phyloP scores from a whole-genome alignment of 192 early-diverging fungal genomes.

The Bifiguratus adelaidae region DNA sequence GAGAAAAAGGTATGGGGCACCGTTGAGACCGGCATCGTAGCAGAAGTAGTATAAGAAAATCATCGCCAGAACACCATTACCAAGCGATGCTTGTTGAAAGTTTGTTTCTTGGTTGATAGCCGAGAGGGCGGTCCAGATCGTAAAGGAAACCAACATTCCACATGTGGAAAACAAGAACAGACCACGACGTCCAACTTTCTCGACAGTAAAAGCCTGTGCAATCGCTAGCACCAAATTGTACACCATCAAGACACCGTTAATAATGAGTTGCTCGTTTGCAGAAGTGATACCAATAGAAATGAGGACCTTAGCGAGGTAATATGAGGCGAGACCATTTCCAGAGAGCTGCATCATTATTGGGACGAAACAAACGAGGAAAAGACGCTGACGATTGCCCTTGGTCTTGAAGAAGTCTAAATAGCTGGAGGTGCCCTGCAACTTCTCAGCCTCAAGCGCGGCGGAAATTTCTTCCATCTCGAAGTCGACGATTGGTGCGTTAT shows the following conservation, averaged over 20 bases:
- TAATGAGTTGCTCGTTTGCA: constrained; percentile 4
- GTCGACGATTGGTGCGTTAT: not conserved
- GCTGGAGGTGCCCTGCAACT: not conserved
- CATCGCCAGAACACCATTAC: constrained; percentile 2
- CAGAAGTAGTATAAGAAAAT: constrained; percentile 3
- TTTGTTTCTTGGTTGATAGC: not conserved
- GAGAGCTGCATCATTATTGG: constrained; percentile 10
- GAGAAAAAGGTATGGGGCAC: not conserved
- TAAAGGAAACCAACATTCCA: constrained; percentile 5
- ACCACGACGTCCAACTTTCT: constrained; percentile 3
- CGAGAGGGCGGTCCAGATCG: constrained; percentile 3
- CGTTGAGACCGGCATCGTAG: constrained; percentile 1
- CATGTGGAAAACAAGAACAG: not conserved
- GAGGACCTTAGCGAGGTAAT: constrained; percentile 5
- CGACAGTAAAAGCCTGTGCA: not conserved
- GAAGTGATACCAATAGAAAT: constrained; percentile 2
- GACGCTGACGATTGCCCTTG: constrained; percentile 9
- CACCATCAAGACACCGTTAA: constrained; percentile 1
- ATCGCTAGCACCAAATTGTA: constrained; percentile 2
- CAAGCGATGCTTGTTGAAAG: not conserved
- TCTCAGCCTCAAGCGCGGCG: not conserved
- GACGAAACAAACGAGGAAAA: constrained; percentile 2
- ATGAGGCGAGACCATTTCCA: constrained; percentile 4
- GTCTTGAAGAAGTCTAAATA: constrained; percentile 1
- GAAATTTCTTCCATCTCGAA: constrained; percentile 3